phyloP scores from a whole-genome alignment of 2,329 filamentous ascomycete genomes.

The Aspergillus felis region DNA sequence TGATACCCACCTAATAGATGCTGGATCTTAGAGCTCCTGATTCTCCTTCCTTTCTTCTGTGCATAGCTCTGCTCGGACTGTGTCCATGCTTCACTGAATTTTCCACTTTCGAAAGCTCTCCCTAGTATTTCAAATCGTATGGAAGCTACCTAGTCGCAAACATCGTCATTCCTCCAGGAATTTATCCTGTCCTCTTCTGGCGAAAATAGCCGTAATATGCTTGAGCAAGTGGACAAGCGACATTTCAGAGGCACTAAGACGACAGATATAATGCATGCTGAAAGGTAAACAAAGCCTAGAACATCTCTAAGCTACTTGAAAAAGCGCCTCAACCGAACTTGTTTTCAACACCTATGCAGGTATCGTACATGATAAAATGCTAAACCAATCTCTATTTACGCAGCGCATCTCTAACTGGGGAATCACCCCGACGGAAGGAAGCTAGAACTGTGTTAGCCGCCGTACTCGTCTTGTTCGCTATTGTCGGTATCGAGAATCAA shows the following conservation, averaged over 20 bases:
- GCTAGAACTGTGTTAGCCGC: constrained; percentile 25
- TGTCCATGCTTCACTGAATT: background rate
- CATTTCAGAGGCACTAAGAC: constrained; percentile 7
- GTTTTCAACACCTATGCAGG: constrained; percentile 31
- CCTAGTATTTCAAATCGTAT: background rate
- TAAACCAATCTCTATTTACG: constrained; percentile 28
- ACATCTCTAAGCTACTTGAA: constrained; percentile 16
- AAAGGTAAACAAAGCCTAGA: constrained; percentile 14
- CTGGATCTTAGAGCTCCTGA: constrained; percentile 9
- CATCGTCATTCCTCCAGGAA: background rate
- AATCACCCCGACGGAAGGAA: constrained; percentile 43
- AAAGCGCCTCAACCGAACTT: constrained; percentile 11
- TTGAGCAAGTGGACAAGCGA: background rate
- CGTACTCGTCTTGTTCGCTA: background rate
- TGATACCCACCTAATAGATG: constrained; percentile 26
- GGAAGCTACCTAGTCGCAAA: background rate
- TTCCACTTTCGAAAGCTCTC: background rate
- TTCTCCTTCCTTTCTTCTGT: constrained; percentile 3
- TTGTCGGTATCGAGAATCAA: background rate
- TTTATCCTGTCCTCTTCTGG: background rate
- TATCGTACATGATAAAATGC: constrained; percentile 32
- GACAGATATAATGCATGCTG: constrained; percentile 14
- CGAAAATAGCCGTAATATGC: background rate
- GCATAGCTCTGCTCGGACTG: background rate
- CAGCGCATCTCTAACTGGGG: constrained; percentile 36